Conservation (phyloP, 495 filamentous ascomycete species). For the Margaritispora aquatica region DNA sequence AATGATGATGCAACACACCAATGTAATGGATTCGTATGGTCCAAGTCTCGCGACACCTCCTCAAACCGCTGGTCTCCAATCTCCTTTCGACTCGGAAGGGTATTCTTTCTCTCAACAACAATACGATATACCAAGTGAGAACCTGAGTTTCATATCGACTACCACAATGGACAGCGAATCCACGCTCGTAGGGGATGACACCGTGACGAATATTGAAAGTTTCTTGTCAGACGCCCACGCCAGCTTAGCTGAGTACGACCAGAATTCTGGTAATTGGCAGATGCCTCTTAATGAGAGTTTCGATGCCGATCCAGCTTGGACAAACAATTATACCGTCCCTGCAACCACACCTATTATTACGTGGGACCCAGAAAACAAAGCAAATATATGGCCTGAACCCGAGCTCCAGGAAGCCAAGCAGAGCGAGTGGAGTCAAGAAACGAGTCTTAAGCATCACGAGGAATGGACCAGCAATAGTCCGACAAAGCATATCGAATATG, state of each 20-base stretch:
- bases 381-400: constrained; percentile 4
- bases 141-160: constrained; percentile 12
- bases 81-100: constrained; percentile 24
- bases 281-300: constrained; percentile 7
- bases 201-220: constrained; percentile 6
- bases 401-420: not conserved
- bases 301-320: constrained; percentile 13
- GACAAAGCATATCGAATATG: not conserved
- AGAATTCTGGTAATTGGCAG: constrained; percentile 6
- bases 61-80: constrained; percentile 27
- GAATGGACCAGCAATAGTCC: not conserved
- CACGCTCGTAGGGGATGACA: constrained; percentile 12
- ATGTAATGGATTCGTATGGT: constrained; percentile 28
- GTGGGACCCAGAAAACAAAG: constrained; percentile 1
- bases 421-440: not conserved
- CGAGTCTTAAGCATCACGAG: not conserved
- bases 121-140: constrained; percentile 13
- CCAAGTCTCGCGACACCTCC: constrained; percentile 34
- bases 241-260: constrained; percentile 4
- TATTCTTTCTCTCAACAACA: not conserved
- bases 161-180: constrained; percentile 13
- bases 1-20: constrained; percentile 19
- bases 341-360: constrained; percentile 2
- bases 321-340: constrained; percentile 9
- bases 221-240: constrained; percentile 9